A percentile compares a stretch with the other conserved stretches of the same genome.
Conservation (phyloP, 306 rosid genomes). For the Benincasa hispida region DNA sequence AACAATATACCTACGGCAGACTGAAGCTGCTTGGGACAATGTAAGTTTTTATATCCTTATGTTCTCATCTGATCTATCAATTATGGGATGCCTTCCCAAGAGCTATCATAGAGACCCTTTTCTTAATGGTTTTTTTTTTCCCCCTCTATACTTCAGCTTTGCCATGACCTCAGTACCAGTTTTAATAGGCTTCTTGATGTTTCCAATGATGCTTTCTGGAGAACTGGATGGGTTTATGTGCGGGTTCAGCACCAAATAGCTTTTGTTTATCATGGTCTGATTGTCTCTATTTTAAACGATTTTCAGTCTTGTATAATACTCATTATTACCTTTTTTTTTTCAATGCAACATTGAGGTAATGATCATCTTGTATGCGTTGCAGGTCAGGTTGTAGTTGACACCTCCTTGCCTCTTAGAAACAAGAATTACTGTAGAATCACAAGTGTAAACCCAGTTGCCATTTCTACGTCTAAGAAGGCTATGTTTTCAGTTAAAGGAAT, state of each 20-base stretch:
- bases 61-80: not conserved
- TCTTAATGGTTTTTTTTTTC: not conserved
- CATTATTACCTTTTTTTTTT: not conserved
- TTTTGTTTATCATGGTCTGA: constrained; percentile 62
- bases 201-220: constrained; percentile 62
- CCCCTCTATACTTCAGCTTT: constrained; percentile 35
- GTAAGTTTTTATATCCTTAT: constrained; percentile 22
- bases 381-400: constrained; percentile 74
- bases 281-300: not conserved
- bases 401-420: constrained; percentile 43
- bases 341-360: not conserved
- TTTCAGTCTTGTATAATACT: not conserved
- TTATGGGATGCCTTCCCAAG: not conserved
- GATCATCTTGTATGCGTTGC: constrained; percentile 15
- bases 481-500: constrained; percentile 67
- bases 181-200: constrained; percentile 56
- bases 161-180: constrained; percentile 46
- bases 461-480: constrained; percentile 39
- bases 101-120: not conserved
- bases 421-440: constrained; percentile 39
- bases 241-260: constrained; percentile 61
- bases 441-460: constrained; percentile 71
- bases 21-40: constrained; percentile 59
- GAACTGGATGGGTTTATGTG: constrained; percentile 67
- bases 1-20: constrained; percentile 50